Percentiles rank a stretch among this genome's conserved stretches.
These are phyloP conservation scores for Murraya paniculata DNA, from an alignment of 345 rosid species.

Conservation along the genomic window DNA sequence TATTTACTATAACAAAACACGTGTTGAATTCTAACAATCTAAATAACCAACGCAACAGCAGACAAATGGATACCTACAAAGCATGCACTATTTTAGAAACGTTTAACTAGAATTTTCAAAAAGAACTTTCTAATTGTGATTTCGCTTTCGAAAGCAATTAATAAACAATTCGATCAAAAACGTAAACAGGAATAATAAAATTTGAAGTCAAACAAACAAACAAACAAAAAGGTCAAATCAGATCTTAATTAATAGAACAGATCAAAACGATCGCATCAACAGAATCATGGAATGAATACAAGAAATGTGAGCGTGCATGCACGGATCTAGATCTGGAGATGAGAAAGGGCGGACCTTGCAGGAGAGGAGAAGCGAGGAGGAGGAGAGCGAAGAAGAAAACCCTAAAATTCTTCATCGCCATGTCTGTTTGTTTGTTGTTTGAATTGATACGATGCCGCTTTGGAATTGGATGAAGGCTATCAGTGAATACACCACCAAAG, in stretches of 20 bases:
- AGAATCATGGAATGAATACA: neutral
- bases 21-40: neutral
- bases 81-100: neutral
- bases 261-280: slow-evolving; percentile 13
- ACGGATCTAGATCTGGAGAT: slow-evolving; percentile 52
- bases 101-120: neutral
- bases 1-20: neutral
- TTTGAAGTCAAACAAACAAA: neutral
- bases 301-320: neutral
- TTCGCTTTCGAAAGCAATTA: too few species aligned
- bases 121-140: too few species aligned
- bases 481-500: neutral
- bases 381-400: slow-evolving; percentile 65
- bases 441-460: neutral
- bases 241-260: slow-evolving; percentile 6
- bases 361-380: slow-evolving; percentile 66
- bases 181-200: neutral
- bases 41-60: neutral
- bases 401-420: slow-evolving; percentile 43
- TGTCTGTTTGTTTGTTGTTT: neutral
- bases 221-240: neutral
- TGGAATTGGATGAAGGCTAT: neutral
- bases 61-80: neutral
- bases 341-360: slow-evolving; percentile 51
- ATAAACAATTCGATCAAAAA: slow-evolving; percentile 3